Percentiles rank a stretch among this genome's conserved stretches.
These are phyloP conservation scores for Isochrysis galbana DNA, from an alignment of 78 protist species.

Conservation along the genomic window DNA sequence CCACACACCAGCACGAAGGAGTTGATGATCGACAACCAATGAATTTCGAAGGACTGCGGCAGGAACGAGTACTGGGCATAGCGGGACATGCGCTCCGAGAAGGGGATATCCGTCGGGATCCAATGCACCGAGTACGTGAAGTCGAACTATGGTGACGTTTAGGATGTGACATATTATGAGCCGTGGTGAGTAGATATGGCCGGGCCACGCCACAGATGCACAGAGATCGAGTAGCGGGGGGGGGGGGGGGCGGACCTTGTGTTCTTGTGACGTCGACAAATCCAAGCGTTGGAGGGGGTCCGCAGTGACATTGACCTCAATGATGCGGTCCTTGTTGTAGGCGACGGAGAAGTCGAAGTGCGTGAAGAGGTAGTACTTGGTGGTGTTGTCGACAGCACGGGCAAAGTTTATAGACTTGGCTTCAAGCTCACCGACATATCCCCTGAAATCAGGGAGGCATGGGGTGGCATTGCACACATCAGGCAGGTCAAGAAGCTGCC, in stretches of 20 bases:
- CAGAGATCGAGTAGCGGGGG: too few relatives aligned
- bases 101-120: slow-evolving; percentile 60
- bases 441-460: too few relatives aligned
- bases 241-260: too few relatives aligned
- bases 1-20: neutral
- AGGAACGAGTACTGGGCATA: too few relatives aligned
- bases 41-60: neutral
- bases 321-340: slow-evolving; percentile 79
- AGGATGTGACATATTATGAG: too few relatives aligned
- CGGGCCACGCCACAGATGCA: too few relatives aligned
- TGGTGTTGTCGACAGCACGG: neutral
- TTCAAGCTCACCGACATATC: neutral
- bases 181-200: too few relatives aligned
- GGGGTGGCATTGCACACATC: too few relatives aligned
- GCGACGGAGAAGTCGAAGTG: slow-evolving; percentile 84
- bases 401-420: neutral
- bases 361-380: slow-evolving; percentile 66
- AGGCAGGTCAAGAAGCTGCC: too few relatives aligned
- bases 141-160: slow-evolving; percentile 14
- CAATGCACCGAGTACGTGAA: slow-evolving; percentile 90
- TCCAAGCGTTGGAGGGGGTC: slow-evolving; percentile 40
- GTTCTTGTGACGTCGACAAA: too few relatives aligned
- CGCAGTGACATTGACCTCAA: slow-evolving; percentile 45
- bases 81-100: slow-evolving; percentile 56
- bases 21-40: neutral